Percentiles rank a stretch among this genome's conserved stretches.
These are phyloP conservation scores for Fusarium robinianum DNA, from an alignment of 2,329 filamentous ascomycete species.

Conservation along the genomic window DNA sequence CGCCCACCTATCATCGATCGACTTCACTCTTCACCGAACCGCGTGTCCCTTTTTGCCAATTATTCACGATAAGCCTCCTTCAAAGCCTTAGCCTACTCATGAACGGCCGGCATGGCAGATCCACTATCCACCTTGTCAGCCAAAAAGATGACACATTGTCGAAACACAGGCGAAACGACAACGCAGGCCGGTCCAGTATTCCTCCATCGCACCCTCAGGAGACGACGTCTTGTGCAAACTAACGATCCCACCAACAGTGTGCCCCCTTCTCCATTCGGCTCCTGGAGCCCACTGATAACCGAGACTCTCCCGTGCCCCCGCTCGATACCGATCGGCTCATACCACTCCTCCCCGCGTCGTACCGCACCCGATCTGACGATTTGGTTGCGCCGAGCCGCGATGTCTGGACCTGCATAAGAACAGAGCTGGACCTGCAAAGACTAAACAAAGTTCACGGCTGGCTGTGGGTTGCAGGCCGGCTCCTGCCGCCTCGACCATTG, in stretches of 20 bases:
- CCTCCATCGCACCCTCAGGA: background rate
- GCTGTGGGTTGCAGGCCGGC: background rate
- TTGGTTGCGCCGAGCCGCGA: background rate
- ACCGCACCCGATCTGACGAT: background rate
- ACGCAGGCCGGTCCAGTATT: background rate
- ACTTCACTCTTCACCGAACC: too few species aligned
- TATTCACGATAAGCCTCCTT: too few species aligned
- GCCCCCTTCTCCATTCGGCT: background rate
- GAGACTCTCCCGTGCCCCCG: background rate
- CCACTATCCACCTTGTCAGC: too few species aligned
- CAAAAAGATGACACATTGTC: too few species aligned
- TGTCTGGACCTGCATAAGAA: background rate
- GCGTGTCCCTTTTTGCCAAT: too few species aligned
- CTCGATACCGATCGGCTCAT: background rate
- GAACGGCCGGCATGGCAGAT: too few species aligned
- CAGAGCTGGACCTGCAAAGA: background rate
- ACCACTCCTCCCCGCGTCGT: background rate
- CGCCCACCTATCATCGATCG: too few species aligned
- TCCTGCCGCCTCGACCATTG: background rate
- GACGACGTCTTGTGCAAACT: background rate
- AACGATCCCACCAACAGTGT: background rate
- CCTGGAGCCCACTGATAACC: background rate
- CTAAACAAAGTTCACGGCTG: background rate
- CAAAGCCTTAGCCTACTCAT: too few species aligned
- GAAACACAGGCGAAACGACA: too few species aligned